Base-by-base conservation (phyloP, 2,329 filamentous ascomycete genomes). In the Periconia digitata region DNA sequence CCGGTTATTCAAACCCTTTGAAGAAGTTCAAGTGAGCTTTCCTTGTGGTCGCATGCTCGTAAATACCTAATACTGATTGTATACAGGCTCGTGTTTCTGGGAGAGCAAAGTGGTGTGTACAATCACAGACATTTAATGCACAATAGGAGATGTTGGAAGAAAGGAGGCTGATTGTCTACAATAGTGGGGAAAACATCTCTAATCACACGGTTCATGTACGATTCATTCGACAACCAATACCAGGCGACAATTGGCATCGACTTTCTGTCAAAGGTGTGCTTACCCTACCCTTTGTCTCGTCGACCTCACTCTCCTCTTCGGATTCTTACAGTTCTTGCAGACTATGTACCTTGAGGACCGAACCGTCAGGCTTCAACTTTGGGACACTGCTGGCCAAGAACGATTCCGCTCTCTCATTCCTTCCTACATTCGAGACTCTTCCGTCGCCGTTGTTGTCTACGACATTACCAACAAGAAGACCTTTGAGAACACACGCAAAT, bases 261-360 rank as follows among this genome's bases (percentile, higher is more conserved):
- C 76, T 99, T 99, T 72, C 84, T 99, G 60, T 96, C 92, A 68
- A 99, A 99, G 87, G 90, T 89, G 79, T 49, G 59, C 47, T 39
- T 34, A 8, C 41, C 10, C 27, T n/a, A n/a, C n/a, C n/a, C n/a
- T n/a, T n/a, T n/a, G n/a, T n/a, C n/a, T n/a, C n/a, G n/a, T n/a
- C n/a, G n/a, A n/a, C n/a, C n/a, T n/a, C n/a, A n/a, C n/a, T n/a
- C n/a, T n/a, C n/a, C 44, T 35, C 22, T 52, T 59, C 43, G 63
- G 54, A 17, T 10, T 17, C 2, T 32, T 32, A 32, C 27, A 5
- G 4, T 5, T 3, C n/a, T 23, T 43, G 50, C 52, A 92, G 90
- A 99, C 94, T 46, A 99, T 99, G 95, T 99, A 99, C 76, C 87
- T 99, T 54, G 94, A 99, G 78, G 94, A 99, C 79, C 85, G 94